A percentile compares a stretch with the other conserved stretches of the same genome.
These are phyloP conservation scores for Pistacia vera DNA, from an alignment of 345 rosid species.

Conservation along the genomic window DNA sequence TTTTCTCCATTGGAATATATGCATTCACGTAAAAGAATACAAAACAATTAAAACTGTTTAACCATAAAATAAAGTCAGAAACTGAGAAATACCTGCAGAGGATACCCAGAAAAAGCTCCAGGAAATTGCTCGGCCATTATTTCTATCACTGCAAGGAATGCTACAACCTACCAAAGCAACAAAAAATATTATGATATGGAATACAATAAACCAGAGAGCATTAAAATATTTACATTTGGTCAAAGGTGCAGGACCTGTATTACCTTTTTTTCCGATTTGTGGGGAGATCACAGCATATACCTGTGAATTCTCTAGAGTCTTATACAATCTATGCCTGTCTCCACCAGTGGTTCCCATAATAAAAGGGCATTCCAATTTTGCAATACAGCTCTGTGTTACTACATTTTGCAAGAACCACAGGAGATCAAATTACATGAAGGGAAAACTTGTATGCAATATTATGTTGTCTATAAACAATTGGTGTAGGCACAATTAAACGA, in stretches of 20 bases:
- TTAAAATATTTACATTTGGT: neutral
- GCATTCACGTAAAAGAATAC: neutral
- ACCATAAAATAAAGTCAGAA: neutral
- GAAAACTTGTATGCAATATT: neutral
- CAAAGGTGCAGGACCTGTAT: slow-evolving; percentile 10
- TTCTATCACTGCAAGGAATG: slow-evolving; percentile 97
- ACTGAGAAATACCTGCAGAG: slow-evolving; percentile 54
- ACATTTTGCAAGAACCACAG: slow-evolving; percentile 16
- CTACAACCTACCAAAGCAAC: slow-evolving; percentile 68
- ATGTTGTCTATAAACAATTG: neutral
- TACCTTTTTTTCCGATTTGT: slow-evolving; percentile 98
- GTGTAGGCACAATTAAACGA: neutral
- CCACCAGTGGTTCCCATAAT: slow-evolving; percentile 95
- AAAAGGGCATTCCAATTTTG: too few relatives aligned
- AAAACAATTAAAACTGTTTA: too few relatives aligned
- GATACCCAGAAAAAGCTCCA: slow-evolving; percentile 92
- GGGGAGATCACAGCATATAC: slow-evolving; percentile 92
- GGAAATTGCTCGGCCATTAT: slow-evolving; percentile 97
- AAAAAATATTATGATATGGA: slow-evolving; percentile 22
- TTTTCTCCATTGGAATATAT: neutral
- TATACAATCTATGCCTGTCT: slow-evolving; percentile 62
- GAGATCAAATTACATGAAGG: neutral
- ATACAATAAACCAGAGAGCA: slow-evolving; percentile 4
- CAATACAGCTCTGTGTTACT: slow-evolving; percentile 60
- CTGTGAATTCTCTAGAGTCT: slow-evolving; percentile 68